phyloP scores from a whole-genome alignment of 2,329 filamentous ascomycete species.

The Aureobasidium namibiae region DNA sequence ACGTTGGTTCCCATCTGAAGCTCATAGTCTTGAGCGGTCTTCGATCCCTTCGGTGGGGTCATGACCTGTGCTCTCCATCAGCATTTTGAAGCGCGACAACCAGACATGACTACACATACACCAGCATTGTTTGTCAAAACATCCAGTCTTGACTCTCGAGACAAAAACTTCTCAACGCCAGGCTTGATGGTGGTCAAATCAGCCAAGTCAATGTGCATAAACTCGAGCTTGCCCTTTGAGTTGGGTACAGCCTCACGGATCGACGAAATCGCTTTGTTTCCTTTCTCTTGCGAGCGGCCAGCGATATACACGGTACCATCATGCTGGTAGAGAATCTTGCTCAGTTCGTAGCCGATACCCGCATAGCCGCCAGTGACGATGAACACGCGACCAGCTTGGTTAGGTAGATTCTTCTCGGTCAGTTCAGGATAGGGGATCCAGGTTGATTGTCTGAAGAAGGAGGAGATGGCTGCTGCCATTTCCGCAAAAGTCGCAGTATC shows the following conservation, averaged over 20 bases:
- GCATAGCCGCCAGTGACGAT: slow-evolving; percentile 45
- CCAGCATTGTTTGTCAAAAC: slow-evolving; percentile 36
- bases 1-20: slow-evolving; percentile 25
- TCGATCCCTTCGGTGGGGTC: slow-evolving; percentile 27
- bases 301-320: slow-evolving; percentile 51
- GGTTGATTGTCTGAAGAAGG: slow-evolving; percentile 19
- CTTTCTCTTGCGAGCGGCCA: slow-evolving; percentile 41
- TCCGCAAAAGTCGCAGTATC: not conserved
- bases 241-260: slow-evolving; percentile 32
- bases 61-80: slow-evolving; percentile 14
- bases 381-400: slow-evolving; percentile 39
- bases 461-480: slow-evolving; percentile 8
- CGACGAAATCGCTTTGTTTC: slow-evolving; percentile 35
- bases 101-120: slow-evolving; percentile 12
- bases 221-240: slow-evolving; percentile 35
- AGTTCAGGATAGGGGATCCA: slow-evolving; percentile 30
- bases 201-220: slow-evolving; percentile 38
- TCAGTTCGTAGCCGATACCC: slow-evolving; percentile 44
- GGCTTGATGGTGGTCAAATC: slow-evolving; percentile 29
- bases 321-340: slow-evolving; percentile 45
- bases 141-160: slow-evolving; percentile 30
- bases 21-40: slow-evolving; percentile 21
- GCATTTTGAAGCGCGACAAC: not conserved
- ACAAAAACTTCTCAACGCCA: slow-evolving; percentile 27
- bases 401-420: slow-evolving; percentile 35